Percentiles rank a stretch among this genome's conserved stretches.
Evolutionary conservation across 805 yeast genomes (phyloP).

Genomic region (Blastobotrys robertii): DNA sequence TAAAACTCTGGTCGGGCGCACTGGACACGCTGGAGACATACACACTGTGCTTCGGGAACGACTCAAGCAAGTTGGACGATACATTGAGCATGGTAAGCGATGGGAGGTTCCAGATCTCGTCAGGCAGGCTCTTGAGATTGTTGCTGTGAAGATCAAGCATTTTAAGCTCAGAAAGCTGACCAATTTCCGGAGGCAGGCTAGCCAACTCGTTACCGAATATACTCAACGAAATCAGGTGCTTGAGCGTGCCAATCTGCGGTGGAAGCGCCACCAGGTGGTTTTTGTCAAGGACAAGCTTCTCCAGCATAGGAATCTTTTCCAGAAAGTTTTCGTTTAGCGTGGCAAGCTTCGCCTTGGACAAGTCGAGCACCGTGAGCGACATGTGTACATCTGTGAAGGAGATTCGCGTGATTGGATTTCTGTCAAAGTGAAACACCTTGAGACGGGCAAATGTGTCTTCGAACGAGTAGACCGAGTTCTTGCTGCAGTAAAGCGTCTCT

Average conservation of each 20-base stretch:
- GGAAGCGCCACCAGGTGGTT: slow-evolving; percentile 78
- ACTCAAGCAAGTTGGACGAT: slow-evolving; percentile 59
- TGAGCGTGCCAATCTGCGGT: slow-evolving; percentile 48
- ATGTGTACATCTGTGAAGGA: slow-evolving; percentile 43
- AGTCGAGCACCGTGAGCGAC: slow-evolving; percentile 58
- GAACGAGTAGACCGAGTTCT: slow-evolving; percentile 65
- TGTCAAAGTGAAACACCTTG: slow-evolving; percentile 61
- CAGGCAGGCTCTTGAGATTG: slow-evolving; percentile 61
- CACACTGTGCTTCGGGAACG: slow-evolving; percentile 39
- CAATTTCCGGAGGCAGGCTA: slow-evolving; percentile 56
- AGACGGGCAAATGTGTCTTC: slow-evolving; percentile 52
- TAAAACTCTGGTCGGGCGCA: background rate
- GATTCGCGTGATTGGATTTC: slow-evolving; percentile 75
- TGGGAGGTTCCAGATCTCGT: slow-evolving; percentile 53
- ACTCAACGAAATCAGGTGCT: slow-evolving; percentile 55
- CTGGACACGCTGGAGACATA: slow-evolving; percentile 20
- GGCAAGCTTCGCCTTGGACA: slow-evolving; percentile 76
- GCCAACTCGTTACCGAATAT: slow-evolving; percentile 67
- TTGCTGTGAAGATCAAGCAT: slow-evolving; percentile 76
- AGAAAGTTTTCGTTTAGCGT: slow-evolving; percentile 59
- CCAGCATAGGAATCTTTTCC: slow-evolving; percentile 51
- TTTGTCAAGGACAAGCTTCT: slow-evolving; percentile 64
- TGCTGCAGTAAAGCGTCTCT: slow-evolving; percentile 64
- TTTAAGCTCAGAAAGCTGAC: slow-evolving; percentile 48
- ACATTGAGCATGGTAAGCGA: slow-evolving; percentile 53